phyloP scores from a whole-genome alignment of 306 rosid species.

The Rosa rugosa region DNA sequence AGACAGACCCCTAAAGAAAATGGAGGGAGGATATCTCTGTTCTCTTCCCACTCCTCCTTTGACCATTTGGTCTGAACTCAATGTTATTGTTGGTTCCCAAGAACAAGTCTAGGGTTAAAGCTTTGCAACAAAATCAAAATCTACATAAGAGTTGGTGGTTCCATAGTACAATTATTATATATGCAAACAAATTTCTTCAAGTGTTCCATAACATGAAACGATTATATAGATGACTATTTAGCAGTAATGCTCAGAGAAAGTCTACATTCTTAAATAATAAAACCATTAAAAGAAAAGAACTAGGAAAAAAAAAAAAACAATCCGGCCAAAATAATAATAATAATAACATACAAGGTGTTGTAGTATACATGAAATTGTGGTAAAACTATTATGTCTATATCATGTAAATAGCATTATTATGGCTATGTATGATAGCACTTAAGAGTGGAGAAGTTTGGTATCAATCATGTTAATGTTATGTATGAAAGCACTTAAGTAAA shows the following conservation, averaged over 20 bases:
- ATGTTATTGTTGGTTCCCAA: neutral
- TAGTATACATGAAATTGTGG: no score
- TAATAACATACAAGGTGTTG: constrained; percentile 20
- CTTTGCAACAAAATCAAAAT: neutral
- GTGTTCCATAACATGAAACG: neutral
- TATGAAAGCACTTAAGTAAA: no score
- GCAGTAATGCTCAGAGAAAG: neutral
- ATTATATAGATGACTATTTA: neutral
- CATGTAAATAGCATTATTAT: no score
- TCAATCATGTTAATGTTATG: no score
- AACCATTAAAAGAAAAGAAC: neutral
- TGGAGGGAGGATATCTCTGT: no score
- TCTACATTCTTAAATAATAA: constrained; percentile 8
- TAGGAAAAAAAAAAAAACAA: neutral
- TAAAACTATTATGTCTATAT: no score
- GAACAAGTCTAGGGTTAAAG: neutral
- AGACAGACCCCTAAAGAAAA: no score
- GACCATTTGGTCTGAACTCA: neutral
- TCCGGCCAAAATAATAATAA: neutral
- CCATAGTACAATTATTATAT: neutral
- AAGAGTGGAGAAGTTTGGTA: no score
- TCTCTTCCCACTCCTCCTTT: no score
- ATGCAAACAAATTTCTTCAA: neutral
- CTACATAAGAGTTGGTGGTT: neutral
- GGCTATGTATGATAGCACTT: no score